Base-by-base conservation (phyloP, 208 protist species). In the Phytomonas francai region DNA sequence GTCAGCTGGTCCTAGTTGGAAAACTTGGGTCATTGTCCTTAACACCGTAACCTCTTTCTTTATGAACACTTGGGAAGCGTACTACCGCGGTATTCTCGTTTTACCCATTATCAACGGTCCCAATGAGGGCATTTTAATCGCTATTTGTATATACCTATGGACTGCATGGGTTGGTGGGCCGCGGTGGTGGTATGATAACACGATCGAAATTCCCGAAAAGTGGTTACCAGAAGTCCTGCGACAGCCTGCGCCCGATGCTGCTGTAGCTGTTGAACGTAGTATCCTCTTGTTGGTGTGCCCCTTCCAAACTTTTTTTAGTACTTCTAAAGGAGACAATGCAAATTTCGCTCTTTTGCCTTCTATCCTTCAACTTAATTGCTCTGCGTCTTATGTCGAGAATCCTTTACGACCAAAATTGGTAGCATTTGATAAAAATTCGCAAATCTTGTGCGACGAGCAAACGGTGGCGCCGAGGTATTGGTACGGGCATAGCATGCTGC, bases 31-130 rank as follows among this genome's bases (percentile, higher is more conserved):
- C 3, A 76, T 91, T 33, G 33, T 89, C 16, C 68, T 87, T 16
- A 82, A 74, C 71, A 77, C 80, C 0, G 39, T 91, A 12, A 68
- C 78, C 22, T 72, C 81, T 2, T 96, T 96, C 65, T 83, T 93
- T 68, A 68, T 87, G 30, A 92, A 92, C 63, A 96, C 88, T 8
- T 96, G 91, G 88, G 86, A 97, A 68, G 83, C 95, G 72, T 97
- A 96, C 77, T 93, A 92, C 72, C 76, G 78, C 36, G 93, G 84
- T 12, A 73, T 76, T 42, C 82, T 96, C n/a, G 69, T 94, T 49
- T 72, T 97, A 54, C 89, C 91, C 25, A 69, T 93, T 29, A 88
- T 97, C 67, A 96, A 96, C 73, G 91, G 93, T 25, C 88, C 93
- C 25, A 96, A 92, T 70, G 93, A 96, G 67, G 93, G 91, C 22